Evolutionary conservation across 495 filamentous ascomycete species (phyloP).

Genomic region (Glarea lozoyensis): DNA sequence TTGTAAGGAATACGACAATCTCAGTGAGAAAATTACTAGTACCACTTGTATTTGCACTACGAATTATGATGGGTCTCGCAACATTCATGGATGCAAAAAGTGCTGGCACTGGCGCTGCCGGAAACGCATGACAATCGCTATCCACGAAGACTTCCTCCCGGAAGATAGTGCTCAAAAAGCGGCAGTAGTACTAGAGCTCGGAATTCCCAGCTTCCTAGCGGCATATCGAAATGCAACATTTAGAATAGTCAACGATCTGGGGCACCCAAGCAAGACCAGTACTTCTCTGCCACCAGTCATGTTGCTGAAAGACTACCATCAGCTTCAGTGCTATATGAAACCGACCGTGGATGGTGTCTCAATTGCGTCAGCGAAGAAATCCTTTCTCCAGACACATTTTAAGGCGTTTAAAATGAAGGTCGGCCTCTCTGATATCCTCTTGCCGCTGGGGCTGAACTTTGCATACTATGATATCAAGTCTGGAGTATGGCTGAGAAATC

Average conservation of each 20-base stretch:
- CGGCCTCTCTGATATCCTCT: constrained; percentile 18
- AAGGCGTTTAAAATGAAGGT: constrained; percentile 21
- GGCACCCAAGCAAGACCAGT: constrained; percentile 9
- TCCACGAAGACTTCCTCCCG: constrained; percentile 11
- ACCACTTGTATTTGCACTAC: constrained; percentile 21
- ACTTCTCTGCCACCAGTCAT: constrained; percentile 13
- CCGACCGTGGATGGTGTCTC: constrained; percentile 15
- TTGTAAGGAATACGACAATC: constrained; percentile 23
- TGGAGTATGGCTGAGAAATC: constrained; percentile 19
- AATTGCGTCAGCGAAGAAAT: constrained; percentile 30
- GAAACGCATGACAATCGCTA: constrained; percentile 15
- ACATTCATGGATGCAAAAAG: constrained; percentile 27
- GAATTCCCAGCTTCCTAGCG: constrained; percentile 13
- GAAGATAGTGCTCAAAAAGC: constrained; percentile 12
- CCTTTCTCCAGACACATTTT: constrained; percentile 28
- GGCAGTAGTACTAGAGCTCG: constrained; percentile 19
- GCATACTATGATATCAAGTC: constrained; percentile 22
- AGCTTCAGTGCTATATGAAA: constrained; percentile 15
- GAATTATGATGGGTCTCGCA: constrained; percentile 23
- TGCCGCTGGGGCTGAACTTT: constrained; percentile 23
- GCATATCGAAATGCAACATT: constrained; percentile 22
- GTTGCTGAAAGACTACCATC: constrained; percentile 20
- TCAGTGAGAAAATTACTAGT: constrained; percentile 21
- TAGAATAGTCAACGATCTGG: constrained; percentile 22
- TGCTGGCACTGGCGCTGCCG: constrained; percentile 26